Evolutionary conservation across 805 yeast species (phyloP).

Genomic region (Wickerhamiella qilinensis): DNA sequence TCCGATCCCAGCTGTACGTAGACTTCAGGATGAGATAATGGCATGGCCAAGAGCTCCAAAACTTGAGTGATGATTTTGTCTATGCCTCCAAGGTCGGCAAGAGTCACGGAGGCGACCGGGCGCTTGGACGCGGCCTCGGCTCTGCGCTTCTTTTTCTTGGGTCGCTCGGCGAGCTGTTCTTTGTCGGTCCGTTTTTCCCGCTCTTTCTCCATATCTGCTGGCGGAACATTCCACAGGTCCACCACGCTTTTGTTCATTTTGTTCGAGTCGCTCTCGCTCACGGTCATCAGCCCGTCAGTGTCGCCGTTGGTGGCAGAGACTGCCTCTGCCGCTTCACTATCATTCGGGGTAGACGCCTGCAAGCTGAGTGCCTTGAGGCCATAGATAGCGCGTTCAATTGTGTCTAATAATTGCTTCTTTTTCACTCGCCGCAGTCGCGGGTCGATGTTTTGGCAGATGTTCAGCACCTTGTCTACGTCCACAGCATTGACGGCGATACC

Average conservation of each 20-base stretch:
- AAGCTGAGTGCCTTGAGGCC: conserved; percentile 31
- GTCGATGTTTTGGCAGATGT: conserved; percentile 45
- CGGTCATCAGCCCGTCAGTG: conserved; percentile 43
- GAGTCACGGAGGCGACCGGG: conserved; percentile 38
- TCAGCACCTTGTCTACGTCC: conserved; percentile 11
- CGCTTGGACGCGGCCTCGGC: conserved; percentile 24
- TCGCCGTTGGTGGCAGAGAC: conserved; percentile 11
- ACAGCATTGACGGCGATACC: conserved; percentile 24
- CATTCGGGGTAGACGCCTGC: too few relatives aligned
- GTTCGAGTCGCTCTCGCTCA: conserved; percentile 36
- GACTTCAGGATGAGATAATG: conserved; percentile 86
- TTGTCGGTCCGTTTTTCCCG: conserved; percentile 4
- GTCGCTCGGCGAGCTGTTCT: conserved; percentile 2
- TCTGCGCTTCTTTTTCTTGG: conserved; percentile 31
- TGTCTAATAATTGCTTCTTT: conserved; percentile 41
- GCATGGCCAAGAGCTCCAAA: conserved; percentile 82
- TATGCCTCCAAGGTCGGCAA: conserved; percentile 78
- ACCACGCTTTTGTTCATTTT: conserved; percentile 64
- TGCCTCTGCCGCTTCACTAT: too few relatives aligned
- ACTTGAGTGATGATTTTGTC: conserved; percentile 71
- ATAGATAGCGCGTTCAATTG: conserved; percentile 31
- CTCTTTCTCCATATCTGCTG: conserved; percentile 8
- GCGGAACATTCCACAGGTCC: conserved; percentile 38
- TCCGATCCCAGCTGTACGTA: conserved; percentile 78
- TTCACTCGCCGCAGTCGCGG: conserved; percentile 54